These are phyloP conservation scores for Penicillium tannophilum DNA, from an alignment of 495 filamentous ascomycete genomes.

Conservation along the genomic window DNA sequence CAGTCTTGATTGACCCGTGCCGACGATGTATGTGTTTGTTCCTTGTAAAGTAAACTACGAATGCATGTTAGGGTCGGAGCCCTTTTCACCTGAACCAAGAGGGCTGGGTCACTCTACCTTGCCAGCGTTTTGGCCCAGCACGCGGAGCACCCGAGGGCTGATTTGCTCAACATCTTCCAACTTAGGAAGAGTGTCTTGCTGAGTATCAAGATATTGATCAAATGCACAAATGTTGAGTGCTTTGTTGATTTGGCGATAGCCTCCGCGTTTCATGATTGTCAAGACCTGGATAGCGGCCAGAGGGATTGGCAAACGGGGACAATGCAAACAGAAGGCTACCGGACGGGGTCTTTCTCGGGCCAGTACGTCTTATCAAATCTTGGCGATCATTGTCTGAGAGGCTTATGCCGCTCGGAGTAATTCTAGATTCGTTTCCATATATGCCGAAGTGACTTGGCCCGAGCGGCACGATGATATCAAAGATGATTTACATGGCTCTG, in stretches of 20 bases:
- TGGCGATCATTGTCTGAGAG: too few relatives aligned
- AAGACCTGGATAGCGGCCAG: too few relatives aligned
- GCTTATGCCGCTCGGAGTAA: too few relatives aligned
- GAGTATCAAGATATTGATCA: slow-evolving; percentile 44
- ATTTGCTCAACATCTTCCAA: slow-evolving; percentile 44
- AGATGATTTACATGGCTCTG: too few relatives aligned
- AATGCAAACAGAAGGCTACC: too few relatives aligned
- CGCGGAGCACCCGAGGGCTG: slow-evolving; percentile 41
- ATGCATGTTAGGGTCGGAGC: too few relatives aligned
- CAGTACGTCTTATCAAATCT: too few relatives aligned
- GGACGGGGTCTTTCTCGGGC: too few relatives aligned
- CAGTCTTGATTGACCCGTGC: slow-evolving; percentile 61
- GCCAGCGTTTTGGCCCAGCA: slow-evolving; percentile 68
- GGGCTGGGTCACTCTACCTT: slow-evolving; percentile 45
- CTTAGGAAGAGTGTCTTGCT: slow-evolving; percentile 33
- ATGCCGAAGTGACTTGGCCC: slow-evolving; percentile 18
- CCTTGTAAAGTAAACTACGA: slow-evolving; percentile 42
- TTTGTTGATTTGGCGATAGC: slow-evolving; percentile 51
- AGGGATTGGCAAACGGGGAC: too few relatives aligned
- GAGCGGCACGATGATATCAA: too few relatives aligned
- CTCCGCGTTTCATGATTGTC: slow-evolving; percentile 19
- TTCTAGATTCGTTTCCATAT: too few relatives aligned
- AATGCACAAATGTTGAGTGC: slow-evolving; percentile 45
- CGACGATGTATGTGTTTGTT: slow-evolving; percentile 79
- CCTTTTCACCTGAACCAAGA: not conserved